Evolutionary conservation across 768 basidiomycete genomes (phyloP), one percentile per base, ranked within the genome.

Genomic region (Boletus tomentosulus): DNA sequence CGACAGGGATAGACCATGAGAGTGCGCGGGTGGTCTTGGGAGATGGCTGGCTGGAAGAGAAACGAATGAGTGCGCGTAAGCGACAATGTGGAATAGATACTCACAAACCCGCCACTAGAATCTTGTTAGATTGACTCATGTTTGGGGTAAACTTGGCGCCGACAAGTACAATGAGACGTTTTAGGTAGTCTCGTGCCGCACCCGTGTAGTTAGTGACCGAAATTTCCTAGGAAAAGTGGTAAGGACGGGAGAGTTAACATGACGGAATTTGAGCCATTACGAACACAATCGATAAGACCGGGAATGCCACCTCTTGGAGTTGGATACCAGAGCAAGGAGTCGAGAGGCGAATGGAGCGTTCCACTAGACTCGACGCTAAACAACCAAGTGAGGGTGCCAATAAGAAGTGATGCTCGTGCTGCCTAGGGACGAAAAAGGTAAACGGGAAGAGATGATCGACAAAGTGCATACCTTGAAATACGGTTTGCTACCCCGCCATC

Each of bases 141-240:
- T 82, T 89, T 0, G 92, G 83, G 3, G 91, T 92, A 62, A 92
- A 95, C 27, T 71, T 76, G 1, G 82, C 92, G 2, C 92, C 94
- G 78, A 91, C 83, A 5, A 81, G 71, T 6, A 72, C 72, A 48
- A 98, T 89, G 15, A 98, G 73, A 57, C 83, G 85, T 73, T 92
- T 92, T 48, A 98, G 77, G 63, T 95, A 95, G 49, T 96, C 93
- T 3, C 93, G 79, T 6, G 89, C 79, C 35, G 86, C 83, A 3
- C 94, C 93, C 0, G 89, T 88, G 66, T 94, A 96, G 64, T 95
- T 95, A 0, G 92, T 92, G 1, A 96, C 76, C 0, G 92, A 89
- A 51, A 96, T 84, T 59, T 82, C 77, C 89, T 92, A 56, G 2
- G 47, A 48, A 56, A 25, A 13, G 8, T 3, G 48, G 48, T 33